Evolutionary conservation across 768 basidiomycete genomes (phyloP).

Genomic region (Auriscalpium microsporum): DNA sequence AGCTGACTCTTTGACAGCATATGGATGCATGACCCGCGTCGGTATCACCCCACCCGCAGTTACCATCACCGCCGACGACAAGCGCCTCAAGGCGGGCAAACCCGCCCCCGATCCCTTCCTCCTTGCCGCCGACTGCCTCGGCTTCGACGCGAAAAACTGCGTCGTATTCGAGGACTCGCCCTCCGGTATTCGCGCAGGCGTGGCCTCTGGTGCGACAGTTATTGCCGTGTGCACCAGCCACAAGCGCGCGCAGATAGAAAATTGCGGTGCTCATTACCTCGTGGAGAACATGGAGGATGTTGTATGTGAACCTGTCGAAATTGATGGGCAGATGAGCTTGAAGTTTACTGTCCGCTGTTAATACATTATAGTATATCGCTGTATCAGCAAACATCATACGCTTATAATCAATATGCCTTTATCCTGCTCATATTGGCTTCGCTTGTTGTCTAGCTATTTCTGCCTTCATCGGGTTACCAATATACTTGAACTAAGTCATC

Average conservation of each 20-base stretch:
- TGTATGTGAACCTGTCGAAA: slow-evolving; percentile 30
- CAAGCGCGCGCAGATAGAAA: slow-evolving; percentile 43
- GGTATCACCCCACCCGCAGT: slow-evolving; percentile 59
- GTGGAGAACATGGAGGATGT: slow-evolving; percentile 49
- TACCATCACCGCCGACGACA: slow-evolving; percentile 72
- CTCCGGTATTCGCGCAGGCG: slow-evolving; percentile 56
- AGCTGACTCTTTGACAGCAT: slow-evolving; percentile 28
- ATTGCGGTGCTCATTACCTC: slow-evolving; percentile 48
- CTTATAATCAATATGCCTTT: too few relatives aligned
- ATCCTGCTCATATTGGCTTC: too few relatives aligned
- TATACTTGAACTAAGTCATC: too few relatives aligned
- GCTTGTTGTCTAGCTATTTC: too few relatives aligned
- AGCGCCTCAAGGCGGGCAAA: slow-evolving; percentile 58
- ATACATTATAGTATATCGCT: slow-evolving; percentile 2
- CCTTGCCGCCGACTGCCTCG: slow-evolving; percentile 51
- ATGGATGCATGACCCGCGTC: slow-evolving; percentile 61
- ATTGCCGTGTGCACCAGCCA: slow-evolving; percentile 74
- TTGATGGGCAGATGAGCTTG: slow-evolving; percentile 27
- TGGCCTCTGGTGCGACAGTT: slow-evolving; percentile 65
- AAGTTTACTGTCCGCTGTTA: slow-evolving; percentile 32
- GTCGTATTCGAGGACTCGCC: slow-evolving; percentile 75
- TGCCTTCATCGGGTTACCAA: too few relatives aligned
- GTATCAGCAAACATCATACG: background rate
- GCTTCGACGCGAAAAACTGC: slow-evolving; percentile 46
- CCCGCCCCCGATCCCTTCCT: slow-evolving; percentile 58